phyloP scores from a whole-genome alignment of 306 rosid genomes.

The Ziziphus jujuba region DNA sequence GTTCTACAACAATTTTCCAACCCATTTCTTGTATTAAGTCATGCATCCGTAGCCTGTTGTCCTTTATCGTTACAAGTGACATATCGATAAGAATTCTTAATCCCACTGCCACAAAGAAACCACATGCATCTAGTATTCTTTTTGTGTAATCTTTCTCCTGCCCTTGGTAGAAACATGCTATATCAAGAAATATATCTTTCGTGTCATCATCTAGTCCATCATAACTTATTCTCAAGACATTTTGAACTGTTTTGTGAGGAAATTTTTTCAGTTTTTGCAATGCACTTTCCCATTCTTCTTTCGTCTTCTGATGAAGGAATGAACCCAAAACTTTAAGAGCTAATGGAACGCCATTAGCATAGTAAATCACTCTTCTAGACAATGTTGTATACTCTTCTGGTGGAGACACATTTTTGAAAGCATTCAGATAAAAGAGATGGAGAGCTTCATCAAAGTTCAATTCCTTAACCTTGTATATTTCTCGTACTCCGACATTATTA shows the following conservation, averaged over 20 bases:
- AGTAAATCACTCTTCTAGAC: not conserved
- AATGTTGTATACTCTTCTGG: not conserved
- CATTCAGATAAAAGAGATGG: conserved; percentile 14
- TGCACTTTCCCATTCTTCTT: conserved; percentile 15
- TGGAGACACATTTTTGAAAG: conserved; percentile 10
- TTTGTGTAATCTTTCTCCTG: conserved; percentile 16
- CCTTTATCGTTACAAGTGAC: conserved; percentile 30
- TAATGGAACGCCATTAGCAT: conserved; percentile 20
- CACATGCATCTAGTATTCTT: conserved; percentile 23
- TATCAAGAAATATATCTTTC: conserved; percentile 31
- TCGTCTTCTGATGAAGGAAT: not conserved
- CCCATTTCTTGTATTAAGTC: conserved; percentile 45
- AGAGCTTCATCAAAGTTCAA: conserved; percentile 12
- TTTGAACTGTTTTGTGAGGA: conserved; percentile 8
- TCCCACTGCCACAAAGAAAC: conserved; percentile 27
- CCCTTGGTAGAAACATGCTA: conserved; percentile 48
- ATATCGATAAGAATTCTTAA: conserved; percentile 38
- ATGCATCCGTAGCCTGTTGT: conserved; percentile 26
- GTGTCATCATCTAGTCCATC: conserved; percentile 21
- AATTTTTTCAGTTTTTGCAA: conserved; percentile 11
- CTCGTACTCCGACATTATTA: not conserved
- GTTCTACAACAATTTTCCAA: conserved; percentile 25
- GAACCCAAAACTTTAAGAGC: conserved; percentile 24
- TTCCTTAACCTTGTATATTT: conserved; percentile 11
- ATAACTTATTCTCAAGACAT: conserved; percentile 22